Base-by-base conservation (phyloP, 2,329 filamentous ascomycete species). In the Xylaria digitata region DNA sequence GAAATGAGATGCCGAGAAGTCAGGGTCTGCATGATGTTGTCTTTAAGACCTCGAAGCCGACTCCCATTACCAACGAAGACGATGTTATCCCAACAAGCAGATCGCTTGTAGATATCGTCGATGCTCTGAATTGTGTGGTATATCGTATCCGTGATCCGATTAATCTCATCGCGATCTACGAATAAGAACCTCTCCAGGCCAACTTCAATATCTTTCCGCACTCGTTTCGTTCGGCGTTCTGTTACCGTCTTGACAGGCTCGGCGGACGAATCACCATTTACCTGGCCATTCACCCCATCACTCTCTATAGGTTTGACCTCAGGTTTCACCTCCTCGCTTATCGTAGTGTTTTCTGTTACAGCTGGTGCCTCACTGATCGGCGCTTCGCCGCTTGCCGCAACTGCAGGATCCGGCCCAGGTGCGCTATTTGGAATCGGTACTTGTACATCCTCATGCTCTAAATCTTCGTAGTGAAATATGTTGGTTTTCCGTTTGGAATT, bases 61-160 rank as follows among this genome's bases (percentile, higher is more conserved):
- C 84, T 89, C 64, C 96, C 96, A 75, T 97, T 97, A 72, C 96
- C 96, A 59, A 97, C 92, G 62, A 99, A 91, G 72, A 97, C 90
- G 59, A 99, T 81, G 67, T 91, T 92, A 74, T 98, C 95, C 96
- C 96, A 99, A 70, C 96, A 90, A 42, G 92, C 86, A 42, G 92
- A 90, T 50, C 96, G 89, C 83, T 94, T 94, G 74, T 92, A 90
- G 71, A 93, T 89, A 69, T 97, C 94, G 52, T 93, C 90, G 26
- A 97, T 92, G 42, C 89, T 88, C 72, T 94, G 90, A 59, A 98
- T 89, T 0, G 93, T 90, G 65, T 90, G 89, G 79, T 97, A 94
- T 71, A 98, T 91, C 45, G 92, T 89, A 61, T 91, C 90, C 26
- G 92, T 92, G 69, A 99, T 93, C 63, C 89, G 89, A 76, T 97